Evolutionary conservation across 306 rosid genomes (phyloP).

Genomic region (Sophora flavescens): DNA sequence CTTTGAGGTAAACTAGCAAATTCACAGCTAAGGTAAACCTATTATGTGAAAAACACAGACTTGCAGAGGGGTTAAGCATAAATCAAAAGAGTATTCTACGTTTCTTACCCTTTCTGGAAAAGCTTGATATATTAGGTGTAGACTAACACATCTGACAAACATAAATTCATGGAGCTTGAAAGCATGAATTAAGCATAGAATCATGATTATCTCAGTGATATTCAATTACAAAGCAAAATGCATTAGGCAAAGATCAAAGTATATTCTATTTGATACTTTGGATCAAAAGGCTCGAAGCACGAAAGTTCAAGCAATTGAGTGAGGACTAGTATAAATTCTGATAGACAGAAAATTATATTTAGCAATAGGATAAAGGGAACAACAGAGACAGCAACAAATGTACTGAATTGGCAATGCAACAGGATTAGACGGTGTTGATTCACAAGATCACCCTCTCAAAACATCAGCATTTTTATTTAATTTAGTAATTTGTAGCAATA

Average conservation of each 20-base stretch:
- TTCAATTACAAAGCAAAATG: constrained; percentile 13
- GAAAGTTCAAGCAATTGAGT: not conserved
- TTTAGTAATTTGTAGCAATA: not conserved
- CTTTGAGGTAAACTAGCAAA: constrained; percentile 16
- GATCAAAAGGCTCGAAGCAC: constrained; percentile 12
- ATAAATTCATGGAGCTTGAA: constrained; percentile 26
- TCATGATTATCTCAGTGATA: not conserved
- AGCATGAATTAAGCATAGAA: not conserved
- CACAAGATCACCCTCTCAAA: not conserved
- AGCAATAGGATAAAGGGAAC: not conserved
- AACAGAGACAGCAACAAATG: not conserved
- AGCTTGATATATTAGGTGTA: not conserved
- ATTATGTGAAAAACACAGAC: not conserved
- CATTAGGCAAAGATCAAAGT: not conserved
- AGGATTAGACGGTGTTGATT: not conserved
- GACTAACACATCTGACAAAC: not conserved
- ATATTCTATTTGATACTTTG: not conserved
- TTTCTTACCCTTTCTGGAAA: not conserved
- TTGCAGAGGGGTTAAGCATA: constrained; percentile 16
- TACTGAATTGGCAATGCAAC: not conserved
- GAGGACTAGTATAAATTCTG: not conserved
- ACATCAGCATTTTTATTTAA: constrained; percentile 5
- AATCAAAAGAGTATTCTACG: constrained; percentile 17
- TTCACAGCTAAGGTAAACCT: constrained; percentile 34
- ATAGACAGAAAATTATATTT: not conserved